Evolutionary conservation across 768 basidiomycete genomes (phyloP), one percentile per base, ranked within the genome.

Genomic region (Lactifluus echinatus): DNA sequence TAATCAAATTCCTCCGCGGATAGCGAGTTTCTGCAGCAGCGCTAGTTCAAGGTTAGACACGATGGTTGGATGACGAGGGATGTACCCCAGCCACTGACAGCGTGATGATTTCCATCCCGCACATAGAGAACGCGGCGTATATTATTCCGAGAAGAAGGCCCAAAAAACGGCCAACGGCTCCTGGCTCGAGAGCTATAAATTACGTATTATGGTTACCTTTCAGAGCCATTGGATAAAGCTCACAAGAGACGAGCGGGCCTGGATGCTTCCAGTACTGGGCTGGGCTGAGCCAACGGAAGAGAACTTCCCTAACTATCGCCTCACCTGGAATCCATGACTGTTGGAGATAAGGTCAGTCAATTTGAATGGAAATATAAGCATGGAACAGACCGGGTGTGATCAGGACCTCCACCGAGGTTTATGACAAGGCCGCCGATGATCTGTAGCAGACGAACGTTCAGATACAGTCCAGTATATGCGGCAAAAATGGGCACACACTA

Each of bases 1-100:
- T 47, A 5, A 56, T 26, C 46, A 63, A n/a, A 21, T 54, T 61
- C 28, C 50, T 56, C 19, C 59, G 54, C n/a, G 62, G 59, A 40
- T 61, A 57, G 31, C 62, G 59, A n/a, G 62, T 63, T 42, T 63
- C 62, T 8, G 62, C 59, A 23, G 62, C 62, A 21, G 59, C 55
- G 21, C 62, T 63, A 24, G 43, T 57, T n/a, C 34, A 57, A 17
- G 24, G n/a, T 50, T 45, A 50, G 45, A 29, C 12, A 44, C 4
- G 8, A 8, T 8, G 19, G 31, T 26, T 33, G 15, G 14, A 31
- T 5, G 10, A 28, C 8, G 23, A 36, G 36, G 11, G 17, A 21
- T 3, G 37, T 34, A 46, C n/a, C 5, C 7, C 17, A 19, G 26
- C 17, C 19, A 52, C 54, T 26, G 23, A 63, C 62, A 63, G 50